A percentile compares a stretch with the other conserved stretches of the same genome.
These are phyloP conservation scores for Suhomyces taliae DNA, from an alignment of 1,139 yeast genomes.

Conservation along the genomic window DNA sequence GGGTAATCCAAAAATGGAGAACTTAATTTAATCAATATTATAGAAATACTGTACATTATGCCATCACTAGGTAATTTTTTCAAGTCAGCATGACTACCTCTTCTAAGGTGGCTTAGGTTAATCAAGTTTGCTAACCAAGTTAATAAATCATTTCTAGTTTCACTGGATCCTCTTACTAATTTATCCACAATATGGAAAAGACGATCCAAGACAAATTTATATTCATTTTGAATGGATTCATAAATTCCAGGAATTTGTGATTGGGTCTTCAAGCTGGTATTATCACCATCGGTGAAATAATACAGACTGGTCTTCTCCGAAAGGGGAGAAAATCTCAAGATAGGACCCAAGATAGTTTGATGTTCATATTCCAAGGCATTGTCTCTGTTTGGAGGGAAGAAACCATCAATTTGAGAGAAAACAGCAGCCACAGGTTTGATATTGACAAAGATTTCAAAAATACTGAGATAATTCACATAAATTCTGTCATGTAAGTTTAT, in stretches of 20 bases:
- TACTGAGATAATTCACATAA: conserved; percentile 51
- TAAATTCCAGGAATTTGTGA: conserved; percentile 47
- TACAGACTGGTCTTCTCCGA: conserved; percentile 45
- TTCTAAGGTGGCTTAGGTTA: conserved; percentile 80
- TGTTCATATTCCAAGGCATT: conserved; percentile 56
- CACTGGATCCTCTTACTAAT: conserved; percentile 72
- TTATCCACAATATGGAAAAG: conserved; percentile 70
- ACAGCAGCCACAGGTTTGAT: conserved; percentile 63
- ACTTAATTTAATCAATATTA: conserved; percentile 67
- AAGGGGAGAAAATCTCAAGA: conserved; percentile 74
- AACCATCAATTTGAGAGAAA: conserved; percentile 58
- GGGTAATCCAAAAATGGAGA: conserved; percentile 80
- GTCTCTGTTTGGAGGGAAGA: conserved; percentile 42
- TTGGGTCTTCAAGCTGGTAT: conserved; percentile 37
- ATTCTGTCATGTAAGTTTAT: conserved; percentile 44
- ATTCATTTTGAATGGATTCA: conserved; percentile 61
- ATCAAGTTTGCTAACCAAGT: conserved; percentile 70
- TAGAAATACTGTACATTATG: conserved; percentile 73
- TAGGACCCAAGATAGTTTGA: conserved; percentile 72
- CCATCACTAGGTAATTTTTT: conserved; percentile 73
- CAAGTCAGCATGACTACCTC: conserved; percentile 81
- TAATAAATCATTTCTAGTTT: conserved; percentile 62
- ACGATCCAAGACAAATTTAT: conserved; percentile 54
- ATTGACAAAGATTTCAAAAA: conserved; percentile 60
- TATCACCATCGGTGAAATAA: conserved; percentile 48